Evolutionary conservation across 495 filamentous ascomycete species (phyloP), one percentile per base, ranked within the genome.

Genomic region (Aspergillus nidulans): DNA sequence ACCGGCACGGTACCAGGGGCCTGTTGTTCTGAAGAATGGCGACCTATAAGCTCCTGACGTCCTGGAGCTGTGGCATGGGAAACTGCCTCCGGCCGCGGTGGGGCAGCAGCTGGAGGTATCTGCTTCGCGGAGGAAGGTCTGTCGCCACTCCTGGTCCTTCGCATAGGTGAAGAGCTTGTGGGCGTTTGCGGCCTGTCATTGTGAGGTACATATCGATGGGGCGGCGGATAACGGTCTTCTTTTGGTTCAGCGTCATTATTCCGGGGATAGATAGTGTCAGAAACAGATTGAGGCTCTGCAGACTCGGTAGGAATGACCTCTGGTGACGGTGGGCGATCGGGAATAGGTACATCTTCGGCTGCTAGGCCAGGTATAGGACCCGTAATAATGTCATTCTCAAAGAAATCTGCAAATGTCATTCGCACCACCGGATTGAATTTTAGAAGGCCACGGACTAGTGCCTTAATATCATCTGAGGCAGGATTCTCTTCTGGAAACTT

Each of bases 351-450:
- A 67, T 95, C 91, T 57, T 95, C 89, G 20, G 81, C 85, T 12
- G 90, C 81, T 21, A 96, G 74, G 12, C 86, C 90, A 3, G 94
- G 94, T 57, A 97, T 97, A 1, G 85, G 81, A 30, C 82, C 85
- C 20, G 79, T 82, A 48, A 97, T 82, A 30, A 95, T 85, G 49
- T 77, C 66, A 61, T 88, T 81, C 16, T 73, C 72, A 68, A 97
- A 97, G 62, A 96, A 92, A 30, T 86, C 79, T 10, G 86, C 79
- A 58, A 96, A 97, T 39, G 80, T 85, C 71, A 95, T 81, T 36
- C 94, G 79, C 59, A 95, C 90, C 2, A 87, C 81, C 0, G 94
- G 91, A 41, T 85, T 90, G 47, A 88, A 84, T 74, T 92, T 96
- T 58, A 98, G 68, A 20, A 98, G 81, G 13, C 71, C 76, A 12